Conservation (phyloP, 2,329 filamentous ascomycete species). For the Diaporthe batatas region DNA sequence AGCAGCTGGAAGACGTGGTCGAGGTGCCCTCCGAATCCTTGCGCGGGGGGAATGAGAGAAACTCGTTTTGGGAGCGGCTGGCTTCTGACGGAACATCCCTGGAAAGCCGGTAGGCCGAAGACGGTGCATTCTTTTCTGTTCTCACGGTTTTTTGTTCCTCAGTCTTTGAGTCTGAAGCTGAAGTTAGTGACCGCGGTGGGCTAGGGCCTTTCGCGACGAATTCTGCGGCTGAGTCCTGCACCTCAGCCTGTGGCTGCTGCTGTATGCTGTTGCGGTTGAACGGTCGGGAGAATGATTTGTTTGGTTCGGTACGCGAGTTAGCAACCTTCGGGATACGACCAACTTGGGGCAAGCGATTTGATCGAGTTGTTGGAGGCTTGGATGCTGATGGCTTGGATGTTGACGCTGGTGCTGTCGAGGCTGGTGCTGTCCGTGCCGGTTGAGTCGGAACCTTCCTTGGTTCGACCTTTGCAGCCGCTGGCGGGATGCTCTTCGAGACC, state of each 20-base stretch:
- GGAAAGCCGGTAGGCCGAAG: constrained; percentile 50
- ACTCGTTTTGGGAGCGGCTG: constrained; percentile 65
- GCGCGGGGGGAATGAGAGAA: constrained; percentile 79
- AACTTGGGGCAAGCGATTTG: constrained; percentile 81
- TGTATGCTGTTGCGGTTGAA: constrained; percentile 73
- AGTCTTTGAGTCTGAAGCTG: constrained; percentile 55
- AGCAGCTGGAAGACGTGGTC: constrained; percentile 74
- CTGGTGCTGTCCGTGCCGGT: constrained; percentile 4
- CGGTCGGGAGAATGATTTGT: constrained; percentile 87
- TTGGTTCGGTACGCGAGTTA: constrained; percentile 74
- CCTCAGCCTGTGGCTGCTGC: constrained; percentile 47
- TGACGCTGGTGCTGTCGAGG: constrained; percentile 9
- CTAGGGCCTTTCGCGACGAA: constrained; percentile 65
- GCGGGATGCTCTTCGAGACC: constrained; percentile 19
- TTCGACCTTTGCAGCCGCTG: constrained; percentile 20
- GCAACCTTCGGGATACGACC: constrained; percentile 89
- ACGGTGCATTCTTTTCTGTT: constrained; percentile 50
- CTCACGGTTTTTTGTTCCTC: constrained; percentile 52
- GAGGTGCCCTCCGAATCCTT: constrained; percentile 72
- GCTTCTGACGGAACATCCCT: constrained; percentile 50
- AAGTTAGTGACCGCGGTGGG: constrained; percentile 53
- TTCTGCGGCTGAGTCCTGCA: constrained; percentile 51
- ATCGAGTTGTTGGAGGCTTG: constrained; percentile 50
- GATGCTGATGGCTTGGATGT: neutral
- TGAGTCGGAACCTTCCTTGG: constrained; percentile 19